Conservation (phyloP, 148 eudicot species). For the Amaranthus palmeri region DNA sequence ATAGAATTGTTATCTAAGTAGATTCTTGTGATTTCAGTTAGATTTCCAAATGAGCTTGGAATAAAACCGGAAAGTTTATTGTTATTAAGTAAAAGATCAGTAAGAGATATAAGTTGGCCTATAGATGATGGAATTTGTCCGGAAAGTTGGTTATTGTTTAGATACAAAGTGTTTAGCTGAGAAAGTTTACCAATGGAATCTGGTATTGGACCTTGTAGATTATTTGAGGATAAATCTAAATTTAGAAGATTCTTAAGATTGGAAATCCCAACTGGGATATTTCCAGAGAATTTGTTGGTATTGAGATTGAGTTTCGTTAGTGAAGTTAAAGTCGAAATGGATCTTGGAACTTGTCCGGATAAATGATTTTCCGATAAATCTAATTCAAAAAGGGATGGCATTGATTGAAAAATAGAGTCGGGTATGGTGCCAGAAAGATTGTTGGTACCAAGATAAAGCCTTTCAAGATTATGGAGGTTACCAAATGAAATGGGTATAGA, state of each 20-base stretch:
- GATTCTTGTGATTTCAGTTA: constrained; percentile 39
- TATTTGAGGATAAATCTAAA: constrained; percentile 59
- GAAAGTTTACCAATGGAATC: constrained; percentile 49
- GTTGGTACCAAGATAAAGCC: constrained; percentile 44
- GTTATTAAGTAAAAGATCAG: constrained; percentile 27
- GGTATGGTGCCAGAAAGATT: constrained; percentile 42
- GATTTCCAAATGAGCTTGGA: constrained; percentile 42
- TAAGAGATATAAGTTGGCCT: constrained; percentile 39
- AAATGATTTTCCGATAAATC: constrained; percentile 49
- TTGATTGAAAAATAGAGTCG: constrained; percentile 25
- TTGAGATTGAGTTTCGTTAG: constrained; percentile 41
- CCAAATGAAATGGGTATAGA: constrained; percentile 43
- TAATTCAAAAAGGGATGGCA: constrained; percentile 31
- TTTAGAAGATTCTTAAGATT: constrained; percentile 34
- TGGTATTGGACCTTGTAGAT: constrained; percentile 47
- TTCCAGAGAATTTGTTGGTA: constrained; percentile 41
- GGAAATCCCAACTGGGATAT: constrained; percentile 51
- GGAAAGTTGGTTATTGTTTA: constrained; percentile 39
- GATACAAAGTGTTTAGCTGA: constrained; percentile 28
- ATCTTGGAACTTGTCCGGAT: constrained; percentile 49
- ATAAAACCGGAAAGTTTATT: constrained; percentile 44
- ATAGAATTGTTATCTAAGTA: constrained; percentile 47
- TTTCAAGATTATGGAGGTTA: constrained; percentile 31
- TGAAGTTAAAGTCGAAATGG: constrained; percentile 33
- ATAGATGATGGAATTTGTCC: constrained; percentile 58